Conservation (phyloP, 805 yeast species). For the Metschnikowia picachoensis region DNA sequence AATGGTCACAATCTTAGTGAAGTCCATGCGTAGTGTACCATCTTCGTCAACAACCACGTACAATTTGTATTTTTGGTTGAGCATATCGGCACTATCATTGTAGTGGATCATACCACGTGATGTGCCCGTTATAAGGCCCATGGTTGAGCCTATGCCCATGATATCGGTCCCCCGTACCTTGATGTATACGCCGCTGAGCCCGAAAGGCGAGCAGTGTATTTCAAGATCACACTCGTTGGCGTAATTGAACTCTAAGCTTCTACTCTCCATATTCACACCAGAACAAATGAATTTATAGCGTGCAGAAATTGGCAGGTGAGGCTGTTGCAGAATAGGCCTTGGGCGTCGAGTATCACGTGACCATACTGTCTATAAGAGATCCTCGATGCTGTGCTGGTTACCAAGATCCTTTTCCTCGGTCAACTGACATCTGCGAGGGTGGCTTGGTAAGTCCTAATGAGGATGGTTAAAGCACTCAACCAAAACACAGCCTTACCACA, state of each 20-base stretch:
- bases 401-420: too few relatives aligned
- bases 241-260: conserved; percentile 31
- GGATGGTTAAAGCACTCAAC: too few relatives aligned
- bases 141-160: conserved; percentile 53
- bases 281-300: not conserved
- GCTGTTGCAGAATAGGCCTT: too few relatives aligned
- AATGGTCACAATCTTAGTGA: conserved; percentile 42
- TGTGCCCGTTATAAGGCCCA: conserved; percentile 53
- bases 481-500: too few relatives aligned
- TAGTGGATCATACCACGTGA: conserved; percentile 48
- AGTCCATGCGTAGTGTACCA: conserved; percentile 46
- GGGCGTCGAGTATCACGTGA: too few relatives aligned
- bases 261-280: not conserved
- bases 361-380: too few relatives aligned
- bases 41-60: conserved; percentile 47
- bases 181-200: conserved; percentile 48
- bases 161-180: conserved; percentile 46
- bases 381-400: too few relatives aligned
- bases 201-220: conserved; percentile 55
- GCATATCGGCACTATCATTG: conserved; percentile 44
- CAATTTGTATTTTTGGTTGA: conserved; percentile 45
- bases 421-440: too few relatives aligned
- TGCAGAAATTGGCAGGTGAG: too few relatives aligned
- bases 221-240: conserved; percentile 51
- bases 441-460: too few relatives aligned